Percentiles rank a stretch among this genome's conserved stretches.
phyloP scores from a whole-genome alignment of 345 rosid species.

The Populus alba region DNA sequence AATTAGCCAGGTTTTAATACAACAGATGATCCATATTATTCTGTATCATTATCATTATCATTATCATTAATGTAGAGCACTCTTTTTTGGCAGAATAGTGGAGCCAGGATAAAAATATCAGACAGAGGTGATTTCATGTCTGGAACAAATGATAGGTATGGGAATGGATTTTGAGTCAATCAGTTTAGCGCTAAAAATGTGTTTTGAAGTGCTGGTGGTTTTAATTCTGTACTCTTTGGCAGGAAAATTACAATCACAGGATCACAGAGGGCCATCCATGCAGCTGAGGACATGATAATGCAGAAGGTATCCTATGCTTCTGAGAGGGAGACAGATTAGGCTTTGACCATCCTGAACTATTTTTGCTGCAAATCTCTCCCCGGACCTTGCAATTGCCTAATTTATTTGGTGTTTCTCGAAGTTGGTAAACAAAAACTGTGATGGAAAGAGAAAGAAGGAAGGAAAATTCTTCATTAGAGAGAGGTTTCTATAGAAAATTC shows the following conservation, averaged over 20 bases:
- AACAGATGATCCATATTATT: slow-evolving; percentile 1
- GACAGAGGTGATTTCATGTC: slow-evolving; percentile 95
- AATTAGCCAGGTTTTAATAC: slow-evolving; percentile 71
- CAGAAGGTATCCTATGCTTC: slow-evolving; percentile 86
- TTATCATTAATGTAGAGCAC: neutral
- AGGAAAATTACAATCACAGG: slow-evolving; percentile 98
- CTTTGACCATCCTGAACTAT: slow-evolving; percentile 9
- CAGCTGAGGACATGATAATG: slow-evolving; percentile 91
- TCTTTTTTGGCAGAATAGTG: slow-evolving; percentile 59
- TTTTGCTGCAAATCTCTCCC: slow-evolving; percentile 13
- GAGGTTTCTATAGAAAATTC: slow-evolving; percentile 27
- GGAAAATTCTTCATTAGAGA: slow-evolving; percentile 16
- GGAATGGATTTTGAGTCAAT: neutral
- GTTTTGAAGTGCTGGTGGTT: neutral
- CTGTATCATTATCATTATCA: neutral
- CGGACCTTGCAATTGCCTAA: slow-evolving; percentile 13
- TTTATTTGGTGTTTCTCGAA: slow-evolving; percentile 12
- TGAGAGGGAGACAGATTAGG: slow-evolving; percentile 67
- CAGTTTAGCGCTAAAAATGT: neutral
- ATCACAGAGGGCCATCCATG: slow-evolving; percentile 73
- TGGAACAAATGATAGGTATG: slow-evolving; percentile 87
- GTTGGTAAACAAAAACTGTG: slow-evolving; percentile 18
- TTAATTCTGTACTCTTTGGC: slow-evolving; percentile 16
- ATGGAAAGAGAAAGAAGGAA: slow-evolving; percentile 5
- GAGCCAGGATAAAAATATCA: slow-evolving; percentile 90